Evolutionary conservation across 2,329 filamentous ascomycete species (phyloP).

Genomic region (Stachybotrys echinatus): DNA sequence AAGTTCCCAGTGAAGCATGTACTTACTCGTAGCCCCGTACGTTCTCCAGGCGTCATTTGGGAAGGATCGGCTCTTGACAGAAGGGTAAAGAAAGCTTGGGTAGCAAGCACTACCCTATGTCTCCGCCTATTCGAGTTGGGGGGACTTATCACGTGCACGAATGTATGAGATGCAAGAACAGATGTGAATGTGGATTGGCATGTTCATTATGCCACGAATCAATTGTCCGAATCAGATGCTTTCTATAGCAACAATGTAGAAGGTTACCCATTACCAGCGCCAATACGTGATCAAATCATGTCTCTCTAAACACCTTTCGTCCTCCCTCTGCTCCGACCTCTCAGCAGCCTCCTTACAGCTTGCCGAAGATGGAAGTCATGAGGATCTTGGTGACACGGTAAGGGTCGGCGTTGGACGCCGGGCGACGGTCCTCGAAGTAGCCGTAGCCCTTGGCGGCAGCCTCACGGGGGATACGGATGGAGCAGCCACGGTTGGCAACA

Average conservation of each 20-base stretch:
- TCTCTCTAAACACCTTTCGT: not conserved
- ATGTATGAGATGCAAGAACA: too few relatives aligned
- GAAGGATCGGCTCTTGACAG: too few relatives aligned
- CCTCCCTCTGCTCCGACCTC: not conserved
- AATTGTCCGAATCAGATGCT: not conserved
- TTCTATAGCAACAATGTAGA: conserved; percentile 1
- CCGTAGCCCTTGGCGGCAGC: conserved; percentile 83
- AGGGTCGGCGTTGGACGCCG: conserved; percentile 81
- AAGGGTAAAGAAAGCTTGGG: too few relatives aligned
- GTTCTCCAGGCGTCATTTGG: too few relatives aligned
- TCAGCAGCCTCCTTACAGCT: conserved; percentile 15
- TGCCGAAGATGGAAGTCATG: conserved; percentile 58
- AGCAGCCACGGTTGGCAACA: conserved; percentile 91
- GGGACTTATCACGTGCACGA: too few relatives aligned
- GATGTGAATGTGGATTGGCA: not conserved
- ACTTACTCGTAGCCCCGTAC: too few relatives aligned
- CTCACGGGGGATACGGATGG: conserved; percentile 86
- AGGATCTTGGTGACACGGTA: conserved; percentile 80
- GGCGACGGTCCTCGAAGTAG: conserved; percentile 85
- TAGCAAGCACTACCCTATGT: too few relatives aligned
- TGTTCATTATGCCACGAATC: not conserved
- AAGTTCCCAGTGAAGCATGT: too few relatives aligned
- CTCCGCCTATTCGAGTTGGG: too few relatives aligned
- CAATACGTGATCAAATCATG: not conserved
- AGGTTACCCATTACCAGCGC: conserved; percentile 1